Evolutionary conservation across 1,284 basidiomycete species (phyloP).

Genomic region (Pisolithus thermaeus): DNA sequence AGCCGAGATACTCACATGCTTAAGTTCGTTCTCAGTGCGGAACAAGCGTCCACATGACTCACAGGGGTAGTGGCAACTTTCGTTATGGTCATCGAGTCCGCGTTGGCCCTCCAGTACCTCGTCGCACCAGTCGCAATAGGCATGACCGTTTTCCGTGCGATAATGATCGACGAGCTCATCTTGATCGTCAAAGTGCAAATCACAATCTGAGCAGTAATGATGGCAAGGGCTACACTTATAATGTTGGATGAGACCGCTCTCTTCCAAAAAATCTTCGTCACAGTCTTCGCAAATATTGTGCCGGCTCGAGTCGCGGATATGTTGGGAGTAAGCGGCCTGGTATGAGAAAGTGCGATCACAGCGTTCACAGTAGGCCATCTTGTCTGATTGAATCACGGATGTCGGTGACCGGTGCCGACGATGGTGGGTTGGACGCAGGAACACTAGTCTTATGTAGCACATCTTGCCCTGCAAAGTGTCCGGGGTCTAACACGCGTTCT

Average conservation of each 20-base stretch:
- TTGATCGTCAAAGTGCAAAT: neutral
- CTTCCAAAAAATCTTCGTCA: slow-evolving; percentile 4
- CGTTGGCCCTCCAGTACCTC: too few species aligned
- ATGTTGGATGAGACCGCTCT: slow-evolving; percentile 29
- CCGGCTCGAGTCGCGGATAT: neutral
- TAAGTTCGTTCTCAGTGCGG: neutral
- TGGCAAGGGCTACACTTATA: neutral
- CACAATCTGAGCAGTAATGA: neutral
- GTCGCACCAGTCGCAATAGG: neutral
- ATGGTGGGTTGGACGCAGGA: too few species aligned
- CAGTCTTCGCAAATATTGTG: neutral
- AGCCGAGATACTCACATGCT: neutral
- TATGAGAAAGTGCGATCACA: neutral
- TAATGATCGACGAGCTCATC: neutral
- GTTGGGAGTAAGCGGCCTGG: neutral
- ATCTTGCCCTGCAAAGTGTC: slow-evolving; percentile 2
- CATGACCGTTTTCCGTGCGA: neutral
- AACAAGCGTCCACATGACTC: neutral
- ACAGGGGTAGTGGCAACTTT: neutral
- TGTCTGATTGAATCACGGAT: neutral
- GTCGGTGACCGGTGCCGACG: too few species aligned
- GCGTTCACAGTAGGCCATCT: neutral
- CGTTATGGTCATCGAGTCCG: too few species aligned
- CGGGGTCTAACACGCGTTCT: slow-evolving; percentile 27
- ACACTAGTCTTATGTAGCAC: too few species aligned